These are phyloP conservation scores for Daldinia grandis DNA, from an alignment of 495 filamentous ascomycete species.

Conservation along the genomic window DNA sequence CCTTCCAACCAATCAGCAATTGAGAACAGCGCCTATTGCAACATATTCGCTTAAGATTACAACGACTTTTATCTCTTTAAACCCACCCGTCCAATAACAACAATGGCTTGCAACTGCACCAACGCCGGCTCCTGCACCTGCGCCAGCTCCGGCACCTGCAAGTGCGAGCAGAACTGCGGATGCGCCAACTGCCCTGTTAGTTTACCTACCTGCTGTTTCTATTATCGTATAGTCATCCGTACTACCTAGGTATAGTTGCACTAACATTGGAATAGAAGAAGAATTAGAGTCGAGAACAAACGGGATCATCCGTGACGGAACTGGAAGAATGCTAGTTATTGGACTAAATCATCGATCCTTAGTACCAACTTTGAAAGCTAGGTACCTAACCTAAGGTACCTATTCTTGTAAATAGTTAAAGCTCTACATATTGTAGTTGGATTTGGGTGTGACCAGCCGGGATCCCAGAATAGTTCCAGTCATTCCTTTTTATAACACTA, in stretches of 20 bases:
- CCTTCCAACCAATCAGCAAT: conserved; percentile 38
- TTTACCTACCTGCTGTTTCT: background rate
- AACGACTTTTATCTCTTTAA: background rate
- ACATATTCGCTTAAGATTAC: conserved; percentile 30
- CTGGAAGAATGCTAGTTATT: background rate
- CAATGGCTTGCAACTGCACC: conserved; percentile 45
- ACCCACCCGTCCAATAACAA: background rate
- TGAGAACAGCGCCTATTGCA: conserved; percentile 21
- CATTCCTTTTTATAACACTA: background rate
- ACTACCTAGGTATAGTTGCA: background rate
- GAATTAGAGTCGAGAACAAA: conserved; percentile 7
- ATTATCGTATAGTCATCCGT: too few relatives aligned
- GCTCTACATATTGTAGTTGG: background rate
- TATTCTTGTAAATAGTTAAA: conserved; percentile 3
- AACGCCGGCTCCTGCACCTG: conserved; percentile 39
- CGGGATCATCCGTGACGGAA: background rate
- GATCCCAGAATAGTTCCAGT: background rate
- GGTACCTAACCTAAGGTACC: too few relatives aligned
- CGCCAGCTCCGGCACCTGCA: conserved; percentile 40
- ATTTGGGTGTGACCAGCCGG: background rate
- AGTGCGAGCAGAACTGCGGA: conserved; percentile 43
- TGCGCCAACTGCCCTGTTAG: conserved; percentile 45
- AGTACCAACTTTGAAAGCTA: background rate
- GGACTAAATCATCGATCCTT: background rate
- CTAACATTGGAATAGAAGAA: conserved; percentile 26